Conservation (phyloP, 768 basidiomycete species). For the Udeniomyces megalosporus region DNA sequence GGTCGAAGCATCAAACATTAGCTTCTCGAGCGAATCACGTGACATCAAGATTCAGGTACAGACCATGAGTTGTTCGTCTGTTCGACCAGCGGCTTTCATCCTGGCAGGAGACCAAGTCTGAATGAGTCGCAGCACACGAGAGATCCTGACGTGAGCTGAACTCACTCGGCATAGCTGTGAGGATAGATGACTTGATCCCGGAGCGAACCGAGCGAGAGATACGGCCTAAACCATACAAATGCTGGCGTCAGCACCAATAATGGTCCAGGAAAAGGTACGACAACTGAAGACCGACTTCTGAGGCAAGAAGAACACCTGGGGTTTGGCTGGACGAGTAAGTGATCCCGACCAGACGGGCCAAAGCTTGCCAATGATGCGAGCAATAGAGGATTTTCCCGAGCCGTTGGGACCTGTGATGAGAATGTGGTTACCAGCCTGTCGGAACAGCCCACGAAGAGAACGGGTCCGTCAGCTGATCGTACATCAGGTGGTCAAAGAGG, state of each 20-base stretch:
- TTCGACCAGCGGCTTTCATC: conserved; percentile 44
- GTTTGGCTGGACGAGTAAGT: conserved; percentile 38
- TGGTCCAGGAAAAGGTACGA: neutral
- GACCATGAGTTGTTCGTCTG: conserved; percentile 48
- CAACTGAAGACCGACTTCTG: conserved; percentile 33
- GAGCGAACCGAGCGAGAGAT: conserved; percentile 74
- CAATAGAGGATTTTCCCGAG: conserved; percentile 78
- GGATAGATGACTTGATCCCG: conserved; percentile 57
- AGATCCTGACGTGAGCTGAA: too few relatives aligned
- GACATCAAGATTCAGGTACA: too few relatives aligned
- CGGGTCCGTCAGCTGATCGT: too few relatives aligned
- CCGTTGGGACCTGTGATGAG: conserved; percentile 32
- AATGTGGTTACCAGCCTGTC: conserved; percentile 9
- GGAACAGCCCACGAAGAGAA: neutral
- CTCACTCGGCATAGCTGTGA: conserved; percentile 51
- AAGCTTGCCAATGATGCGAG: conserved; percentile 71
- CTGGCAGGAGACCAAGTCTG: too few relatives aligned
- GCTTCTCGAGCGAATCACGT: too few relatives aligned
- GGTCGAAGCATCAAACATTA: too few relatives aligned
- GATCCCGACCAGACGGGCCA: conserved; percentile 46
- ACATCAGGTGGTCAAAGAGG: neutral
- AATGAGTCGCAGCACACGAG: too few relatives aligned
- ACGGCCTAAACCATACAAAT: conserved; percentile 39
- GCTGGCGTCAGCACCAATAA: too few relatives aligned
- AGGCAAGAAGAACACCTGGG: conserved; percentile 48